phyloP scores from a whole-genome alignment of 2,329 filamentous ascomycete genomes.

The Monilinia laxa region DNA sequence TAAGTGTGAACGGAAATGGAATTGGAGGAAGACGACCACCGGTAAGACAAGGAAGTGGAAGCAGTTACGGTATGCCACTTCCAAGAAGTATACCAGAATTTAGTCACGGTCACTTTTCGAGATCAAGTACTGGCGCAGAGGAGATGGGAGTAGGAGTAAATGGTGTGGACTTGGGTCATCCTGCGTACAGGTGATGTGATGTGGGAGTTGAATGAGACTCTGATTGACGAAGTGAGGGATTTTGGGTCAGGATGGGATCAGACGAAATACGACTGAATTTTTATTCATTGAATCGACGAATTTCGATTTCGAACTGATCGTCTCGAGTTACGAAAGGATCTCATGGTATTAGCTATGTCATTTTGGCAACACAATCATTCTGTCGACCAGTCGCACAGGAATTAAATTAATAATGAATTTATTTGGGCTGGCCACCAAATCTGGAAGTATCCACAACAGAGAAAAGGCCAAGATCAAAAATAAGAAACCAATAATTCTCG shows the following conservation, averaged over 20 bases:
- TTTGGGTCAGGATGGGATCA: not conserved
- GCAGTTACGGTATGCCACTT: slow-evolving; percentile 22
- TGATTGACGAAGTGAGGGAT: not conserved
- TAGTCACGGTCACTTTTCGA: slow-evolving; percentile 18
- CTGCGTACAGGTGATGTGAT: not conserved
- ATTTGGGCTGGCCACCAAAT: not conserved
- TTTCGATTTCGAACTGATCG: not conserved
- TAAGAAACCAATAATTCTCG: not conserved
- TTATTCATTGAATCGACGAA: not conserved
- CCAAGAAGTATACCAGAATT: slow-evolving; percentile 22
- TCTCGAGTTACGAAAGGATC: not conserved
- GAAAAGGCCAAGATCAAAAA: not conserved
- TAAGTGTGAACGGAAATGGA: slow-evolving; percentile 16
- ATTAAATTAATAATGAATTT: not conserved
- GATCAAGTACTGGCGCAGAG: slow-evolving; percentile 3
- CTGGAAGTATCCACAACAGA: not conserved
- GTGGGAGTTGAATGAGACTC: not conserved
- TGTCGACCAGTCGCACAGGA: not conserved
- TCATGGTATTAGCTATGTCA: not conserved
- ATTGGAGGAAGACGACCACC: slow-evolving; percentile 21
- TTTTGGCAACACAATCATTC: not conserved
- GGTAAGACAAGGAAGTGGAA: slow-evolving; percentile 21
- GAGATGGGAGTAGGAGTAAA: slow-evolving; percentile 13
- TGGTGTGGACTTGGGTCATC: slow-evolving; percentile 8
- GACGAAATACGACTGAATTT: not conserved